Percentiles rank a stretch among this genome's conserved stretches.
Evolutionary conservation across 2,329 filamentous ascomycete species (phyloP).

Genomic region (Hypoxylon sp.): DNA sequence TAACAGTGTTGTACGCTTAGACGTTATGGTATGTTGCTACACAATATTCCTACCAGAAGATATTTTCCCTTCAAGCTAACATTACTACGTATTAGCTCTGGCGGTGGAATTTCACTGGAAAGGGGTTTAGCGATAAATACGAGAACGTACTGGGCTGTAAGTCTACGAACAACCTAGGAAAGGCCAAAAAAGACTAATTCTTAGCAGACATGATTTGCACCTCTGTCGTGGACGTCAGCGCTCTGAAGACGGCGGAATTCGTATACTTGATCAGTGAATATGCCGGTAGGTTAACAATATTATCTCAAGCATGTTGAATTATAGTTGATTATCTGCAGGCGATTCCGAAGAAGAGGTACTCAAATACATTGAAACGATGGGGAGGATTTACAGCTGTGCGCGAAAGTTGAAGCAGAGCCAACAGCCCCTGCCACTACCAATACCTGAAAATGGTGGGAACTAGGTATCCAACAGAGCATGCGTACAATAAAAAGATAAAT

Average conservation of each 20-base stretch:
- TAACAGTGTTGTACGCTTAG: conserved; percentile 4
- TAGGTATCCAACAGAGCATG: neutral
- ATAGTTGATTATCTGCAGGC: neutral
- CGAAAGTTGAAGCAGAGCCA: conserved; percentile 6
- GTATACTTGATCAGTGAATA: conserved; percentile 20
- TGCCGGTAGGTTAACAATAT: neutral
- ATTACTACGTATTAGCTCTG: neutral
- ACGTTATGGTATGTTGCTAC: conserved; percentile 7
- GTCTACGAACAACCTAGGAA: neutral
- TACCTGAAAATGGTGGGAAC: neutral
- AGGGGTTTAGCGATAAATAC: conserved; percentile 16
- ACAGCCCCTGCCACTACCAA: neutral
- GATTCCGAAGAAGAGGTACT: conserved; percentile 6
- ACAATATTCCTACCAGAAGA: neutral
- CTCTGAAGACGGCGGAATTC: conserved; percentile 4
- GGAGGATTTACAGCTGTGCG: neutral
- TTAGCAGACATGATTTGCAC: conserved; percentile 10
- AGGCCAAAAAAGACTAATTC: neutral
- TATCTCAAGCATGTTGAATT: neutral
- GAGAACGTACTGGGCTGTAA: conserved; percentile 13
- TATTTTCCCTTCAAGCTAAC: neutral
- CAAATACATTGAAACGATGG: conserved; percentile 7
- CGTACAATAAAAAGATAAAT: neutral
- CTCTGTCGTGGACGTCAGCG: conserved; percentile 12
- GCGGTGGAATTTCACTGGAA: conserved; percentile 15